phyloP scores from a whole-genome alignment of 257 asterid genomes.

The Jaltomata sinuosa region DNA sequence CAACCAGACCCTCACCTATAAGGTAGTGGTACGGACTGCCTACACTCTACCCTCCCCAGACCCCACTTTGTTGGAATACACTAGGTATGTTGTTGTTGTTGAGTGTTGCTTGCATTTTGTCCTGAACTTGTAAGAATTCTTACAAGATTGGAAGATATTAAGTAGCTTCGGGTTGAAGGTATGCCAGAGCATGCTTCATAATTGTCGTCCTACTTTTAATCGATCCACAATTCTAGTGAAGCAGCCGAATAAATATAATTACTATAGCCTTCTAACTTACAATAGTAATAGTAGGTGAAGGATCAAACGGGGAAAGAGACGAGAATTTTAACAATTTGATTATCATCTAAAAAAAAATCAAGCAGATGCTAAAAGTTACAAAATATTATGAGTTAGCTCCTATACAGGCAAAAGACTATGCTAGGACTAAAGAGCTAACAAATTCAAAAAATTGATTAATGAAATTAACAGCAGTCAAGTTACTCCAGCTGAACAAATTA shows the following conservation, averaged over 20 bases:
- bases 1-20: too few species aligned
- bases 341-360: too few species aligned
- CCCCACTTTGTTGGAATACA: too few species aligned
- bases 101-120: too few species aligned
- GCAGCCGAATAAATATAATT: not conserved
- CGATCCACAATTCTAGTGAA: not conserved
- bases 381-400: too few species aligned
- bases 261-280: not conserved
- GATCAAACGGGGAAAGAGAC: not conserved
- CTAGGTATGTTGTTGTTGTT: too few species aligned
- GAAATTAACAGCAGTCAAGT: not conserved
- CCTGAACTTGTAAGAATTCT: not conserved
- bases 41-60: too few species aligned
- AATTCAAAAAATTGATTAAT: not conserved
- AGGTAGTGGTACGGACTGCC: too few species aligned
- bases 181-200: not conserved
- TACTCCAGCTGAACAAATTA: not conserved
- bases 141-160: not conserved
- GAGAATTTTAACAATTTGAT: not conserved
- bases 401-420: not conserved
- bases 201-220: not conserved
- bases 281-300: not conserved
- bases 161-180: not conserved
- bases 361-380: not conserved
- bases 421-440: not conserved